A percentile compares a stretch with the other conserved stretches of the same genome.
Conservation (phyloP, 2,329 filamentous ascomycete genomes). For the Penicillium hesseltinei region DNA sequence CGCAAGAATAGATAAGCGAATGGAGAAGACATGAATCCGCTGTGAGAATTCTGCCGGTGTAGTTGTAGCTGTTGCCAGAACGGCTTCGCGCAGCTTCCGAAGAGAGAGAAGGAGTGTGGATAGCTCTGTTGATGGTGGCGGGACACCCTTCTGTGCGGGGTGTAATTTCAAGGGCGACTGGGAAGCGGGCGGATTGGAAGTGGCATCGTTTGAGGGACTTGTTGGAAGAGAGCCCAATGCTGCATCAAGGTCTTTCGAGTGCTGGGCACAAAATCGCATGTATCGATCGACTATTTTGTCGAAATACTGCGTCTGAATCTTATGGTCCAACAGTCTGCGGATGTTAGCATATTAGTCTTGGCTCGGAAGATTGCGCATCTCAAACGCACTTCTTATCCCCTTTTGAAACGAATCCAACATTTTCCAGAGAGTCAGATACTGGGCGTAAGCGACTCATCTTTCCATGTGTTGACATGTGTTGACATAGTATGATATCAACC, state of each 20-base stretch:
- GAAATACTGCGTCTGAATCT: conserved; percentile 81
- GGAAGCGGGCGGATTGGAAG: conserved; percentile 40
- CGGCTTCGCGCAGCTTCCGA: conserved; percentile 86
- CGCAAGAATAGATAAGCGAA: conserved; percentile 76
- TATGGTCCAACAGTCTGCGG: conserved; percentile 66
- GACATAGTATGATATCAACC: neutral
- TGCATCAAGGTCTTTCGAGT: conserved; percentile 69
- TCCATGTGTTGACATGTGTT: conserved; percentile 12
- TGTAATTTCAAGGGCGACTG: conserved; percentile 20
- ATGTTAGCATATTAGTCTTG: conserved; percentile 29
- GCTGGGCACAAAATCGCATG: conserved; percentile 80
- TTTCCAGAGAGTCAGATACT: conserved; percentile 73
- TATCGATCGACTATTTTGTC: conserved; percentile 84
- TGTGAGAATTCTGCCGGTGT: conserved; percentile 77
- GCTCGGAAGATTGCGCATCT: neutral
- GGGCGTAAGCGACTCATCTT: conserved; percentile 61
- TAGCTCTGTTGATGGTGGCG: conserved; percentile 61
- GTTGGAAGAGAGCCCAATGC: conserved; percentile 66
- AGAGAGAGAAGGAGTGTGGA: conserved; percentile 76
- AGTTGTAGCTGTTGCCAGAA: conserved; percentile 68
- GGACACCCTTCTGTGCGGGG: conserved; percentile 26
- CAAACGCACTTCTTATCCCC: conserved; percentile 72
- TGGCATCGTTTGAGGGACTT: conserved; percentile 39
- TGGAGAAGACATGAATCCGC: conserved; percentile 89
- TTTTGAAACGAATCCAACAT: conserved; percentile 83